Evolutionary conservation across 306 rosid species (phyloP).

Genomic region (Sechiopsis laciniata): DNA sequence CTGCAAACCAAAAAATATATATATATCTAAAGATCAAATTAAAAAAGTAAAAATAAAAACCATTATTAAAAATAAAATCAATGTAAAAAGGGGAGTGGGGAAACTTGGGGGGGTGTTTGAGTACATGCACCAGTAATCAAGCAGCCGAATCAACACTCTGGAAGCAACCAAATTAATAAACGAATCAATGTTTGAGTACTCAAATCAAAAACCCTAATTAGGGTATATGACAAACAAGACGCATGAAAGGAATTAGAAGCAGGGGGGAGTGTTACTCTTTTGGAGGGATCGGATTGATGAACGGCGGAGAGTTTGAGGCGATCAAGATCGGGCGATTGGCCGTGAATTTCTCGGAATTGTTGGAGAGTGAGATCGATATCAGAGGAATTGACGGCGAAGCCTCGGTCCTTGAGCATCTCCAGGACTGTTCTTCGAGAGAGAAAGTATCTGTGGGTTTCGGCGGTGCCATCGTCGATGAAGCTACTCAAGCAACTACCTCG

Average conservation of each 20-base stretch:
- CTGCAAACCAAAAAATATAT: too few species aligned
- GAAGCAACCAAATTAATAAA: too few species aligned
- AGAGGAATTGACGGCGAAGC: slow-evolving; percentile 39
- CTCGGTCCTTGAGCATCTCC: slow-evolving; percentile 90
- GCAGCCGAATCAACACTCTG: too few species aligned
- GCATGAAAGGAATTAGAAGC: background rate
- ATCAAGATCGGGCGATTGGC: slow-evolving; percentile 48
- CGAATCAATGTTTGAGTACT: too few species aligned
- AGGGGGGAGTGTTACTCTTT: slow-evolving; percentile 29
- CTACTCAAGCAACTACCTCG: slow-evolving; percentile 43
- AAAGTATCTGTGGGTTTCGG: slow-evolving; percentile 66
- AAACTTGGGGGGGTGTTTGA: too few species aligned
- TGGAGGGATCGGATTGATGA: slow-evolving; percentile 55
- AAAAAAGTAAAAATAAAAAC: too few species aligned
- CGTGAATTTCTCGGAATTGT: slow-evolving; percentile 50
- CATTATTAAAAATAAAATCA: too few species aligned
- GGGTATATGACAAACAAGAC: slow-evolving; percentile 14
- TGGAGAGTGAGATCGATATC: slow-evolving; percentile 57
- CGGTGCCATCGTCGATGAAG: slow-evolving; percentile 47
- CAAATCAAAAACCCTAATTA: too few species aligned
- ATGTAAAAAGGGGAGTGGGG: too few species aligned
- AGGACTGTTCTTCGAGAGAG: slow-evolving; percentile 58
- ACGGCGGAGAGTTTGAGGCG: slow-evolving; percentile 65
- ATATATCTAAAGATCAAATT: too few species aligned
- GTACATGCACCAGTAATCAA: too few species aligned